These are phyloP conservation scores for Cutaneotrichosporon daszewskae DNA, from an alignment of 1,284 basidiomycete genomes.

Conservation along the genomic window DNA sequence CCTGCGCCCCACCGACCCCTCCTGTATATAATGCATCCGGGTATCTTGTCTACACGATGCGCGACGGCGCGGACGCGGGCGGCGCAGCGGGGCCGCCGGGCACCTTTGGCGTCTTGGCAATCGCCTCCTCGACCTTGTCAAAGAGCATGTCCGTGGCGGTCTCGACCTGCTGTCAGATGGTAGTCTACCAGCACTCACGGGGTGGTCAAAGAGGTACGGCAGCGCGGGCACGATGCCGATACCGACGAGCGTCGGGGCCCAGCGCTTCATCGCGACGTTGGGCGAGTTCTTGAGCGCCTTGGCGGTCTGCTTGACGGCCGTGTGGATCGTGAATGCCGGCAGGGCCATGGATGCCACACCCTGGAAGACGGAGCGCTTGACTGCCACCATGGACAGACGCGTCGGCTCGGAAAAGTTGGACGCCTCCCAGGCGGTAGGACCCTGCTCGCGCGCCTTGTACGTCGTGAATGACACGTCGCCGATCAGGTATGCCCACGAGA, in stretches of 20 bases:
- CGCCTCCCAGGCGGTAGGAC: constrained; percentile 67
- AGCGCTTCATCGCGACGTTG: constrained; percentile 56
- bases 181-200: constrained; percentile 15
- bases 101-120: too few species aligned
- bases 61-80: too few species aligned
- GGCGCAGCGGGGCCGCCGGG: too few species aligned
- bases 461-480: constrained; percentile 89
- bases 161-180: too few species aligned
- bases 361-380: constrained; percentile 77
- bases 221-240: constrained; percentile 67
- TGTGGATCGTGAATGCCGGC: constrained; percentile 63
- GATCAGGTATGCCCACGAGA: constrained; percentile 69
- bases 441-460: constrained; percentile 71
- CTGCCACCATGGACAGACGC: constrained; percentile 63
- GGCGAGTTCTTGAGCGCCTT: constrained; percentile 31
- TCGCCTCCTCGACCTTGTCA: constrained; percentile 49
- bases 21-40: too few species aligned
- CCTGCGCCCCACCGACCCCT: too few species aligned
- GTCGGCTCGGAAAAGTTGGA: constrained; percentile 70
- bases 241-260: constrained; percentile 65
- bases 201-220: constrained; percentile 78
- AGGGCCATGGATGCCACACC: constrained; percentile 56
- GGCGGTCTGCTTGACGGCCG: constrained; percentile 70
- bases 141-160: constrained; percentile 49
- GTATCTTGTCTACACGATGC: too few species aligned